A percentile compares a stretch with the other conserved stretches of the same genome.
phyloP scores from a whole-genome alignment of 106 monocot genomes.

The Alisma plantagoaquatica region DNA sequence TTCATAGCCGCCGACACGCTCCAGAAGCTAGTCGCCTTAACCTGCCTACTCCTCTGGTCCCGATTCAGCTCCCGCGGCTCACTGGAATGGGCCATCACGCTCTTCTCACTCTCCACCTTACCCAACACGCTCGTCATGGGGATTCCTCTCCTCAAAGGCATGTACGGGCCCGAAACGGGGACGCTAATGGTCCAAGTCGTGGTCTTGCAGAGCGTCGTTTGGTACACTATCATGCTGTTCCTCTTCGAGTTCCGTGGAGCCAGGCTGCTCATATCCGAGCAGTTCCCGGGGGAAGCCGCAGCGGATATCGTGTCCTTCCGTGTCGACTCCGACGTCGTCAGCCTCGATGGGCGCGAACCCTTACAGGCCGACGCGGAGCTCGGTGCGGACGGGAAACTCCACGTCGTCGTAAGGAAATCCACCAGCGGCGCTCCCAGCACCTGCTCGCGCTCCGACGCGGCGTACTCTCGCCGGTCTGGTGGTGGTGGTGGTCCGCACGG shows the following conservation, averaged over 20 bases:
- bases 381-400: slow-evolving; percentile 22
- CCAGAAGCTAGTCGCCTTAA: slow-evolving; percentile 21
- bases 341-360: slow-evolving; percentile 25
- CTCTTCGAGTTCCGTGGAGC: slow-evolving; percentile 46
- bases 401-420: slow-evolving; percentile 10
- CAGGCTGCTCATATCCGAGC: slow-evolving; percentile 21
- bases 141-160: slow-evolving; percentile 31
- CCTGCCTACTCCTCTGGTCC: slow-evolving; percentile 13
- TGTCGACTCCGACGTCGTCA: too few relatives aligned
- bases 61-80: slow-evolving; percentile 11
- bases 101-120: slow-evolving; percentile 39
- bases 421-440: too few relatives aligned
- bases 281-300: slow-evolving; percentile 33
- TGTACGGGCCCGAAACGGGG: slow-evolving; percentile 30
- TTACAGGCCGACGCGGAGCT: slow-evolving; percentile 27
- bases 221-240: slow-evolving; percentile 47
- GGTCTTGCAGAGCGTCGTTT: slow-evolving; percentile 41
- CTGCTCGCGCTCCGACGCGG: slow-evolving; percentile 6
- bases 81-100: slow-evolving; percentile 39
- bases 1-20: slow-evolving; percentile 38
- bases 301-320: slow-evolving; percentile 37
- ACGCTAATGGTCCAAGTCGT: slow-evolving; percentile 43
- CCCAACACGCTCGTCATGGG: slow-evolving; percentile 59
- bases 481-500: too few relatives aligned
- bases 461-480: slow-evolving; percentile 4